Evolutionary conservation across 495 filamentous ascomycete genomes (phyloP).

Genomic region (Cercophora sp.): DNA sequence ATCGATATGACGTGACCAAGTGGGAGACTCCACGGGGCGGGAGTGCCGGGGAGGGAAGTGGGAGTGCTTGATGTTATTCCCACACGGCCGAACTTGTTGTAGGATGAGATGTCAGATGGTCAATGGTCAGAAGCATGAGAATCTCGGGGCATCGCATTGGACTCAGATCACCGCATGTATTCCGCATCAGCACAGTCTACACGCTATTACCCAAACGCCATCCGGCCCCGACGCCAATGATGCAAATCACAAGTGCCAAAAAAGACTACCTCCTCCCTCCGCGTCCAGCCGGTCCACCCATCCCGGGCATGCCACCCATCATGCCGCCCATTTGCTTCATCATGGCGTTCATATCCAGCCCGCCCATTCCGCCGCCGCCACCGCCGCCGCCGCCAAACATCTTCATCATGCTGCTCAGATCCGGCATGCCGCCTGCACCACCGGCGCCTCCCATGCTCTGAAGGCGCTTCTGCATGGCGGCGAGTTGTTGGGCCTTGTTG

Average conservation of each 20-base stretch:
- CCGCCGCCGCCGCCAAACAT: slow-evolving; percentile 64
- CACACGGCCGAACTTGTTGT: too few relatives aligned
- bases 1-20: too few relatives aligned
- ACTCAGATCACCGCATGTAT: neutral
- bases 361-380: slow-evolving; percentile 54
- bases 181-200: neutral
- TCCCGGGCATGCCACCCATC: slow-evolving; percentile 33
- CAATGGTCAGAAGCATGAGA: too few relatives aligned
- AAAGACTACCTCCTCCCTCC: slow-evolving; percentile 21
- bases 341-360: slow-evolving; percentile 79
- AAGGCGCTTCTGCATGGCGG: slow-evolving; percentile 94
- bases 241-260: neutral
- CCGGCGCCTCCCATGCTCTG: slow-evolving; percentile 74
- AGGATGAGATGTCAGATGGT: too few relatives aligned
- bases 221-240: slow-evolving; percentile 7
- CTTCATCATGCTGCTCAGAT: slow-evolving; percentile 82
- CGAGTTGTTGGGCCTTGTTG: slow-evolving; percentile 89
- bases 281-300: slow-evolving; percentile 24
- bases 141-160: neutral
- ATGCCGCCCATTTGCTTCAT: slow-evolving; percentile 78
- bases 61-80: neutral
- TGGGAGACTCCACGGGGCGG: too few relatives aligned
- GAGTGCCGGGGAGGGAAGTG: neutral
- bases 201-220: neutral
- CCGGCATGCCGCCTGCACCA: slow-evolving; percentile 58